Evolutionary conservation across 2,329 filamentous ascomycete species (phyloP).

Genomic region (Hypoxylon sp.): DNA sequence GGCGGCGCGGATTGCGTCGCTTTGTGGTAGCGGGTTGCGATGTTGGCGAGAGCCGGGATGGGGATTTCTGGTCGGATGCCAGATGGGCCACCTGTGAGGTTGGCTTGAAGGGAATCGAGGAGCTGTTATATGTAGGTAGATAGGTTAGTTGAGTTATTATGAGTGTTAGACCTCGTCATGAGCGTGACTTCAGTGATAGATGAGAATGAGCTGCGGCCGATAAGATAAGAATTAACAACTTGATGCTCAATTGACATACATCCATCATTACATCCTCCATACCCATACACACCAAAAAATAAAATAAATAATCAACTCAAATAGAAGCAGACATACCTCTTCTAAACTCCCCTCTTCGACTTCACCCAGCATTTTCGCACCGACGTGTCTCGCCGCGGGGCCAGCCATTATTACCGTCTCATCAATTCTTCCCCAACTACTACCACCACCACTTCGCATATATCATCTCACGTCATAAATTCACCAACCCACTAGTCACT

Average conservation of each 20-base stretch:
- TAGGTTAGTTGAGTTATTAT: constrained; percentile 24
- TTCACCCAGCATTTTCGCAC: constrained; percentile 67
- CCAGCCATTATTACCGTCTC: constrained; percentile 54
- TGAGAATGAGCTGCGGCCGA: constrained; percentile 36
- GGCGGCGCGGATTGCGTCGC: constrained; percentile 62
- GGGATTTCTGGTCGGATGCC: constrained; percentile 51
- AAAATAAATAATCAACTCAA: constrained; percentile 3
- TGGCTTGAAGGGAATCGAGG: constrained; percentile 42
- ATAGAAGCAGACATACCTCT: constrained; percentile 62
- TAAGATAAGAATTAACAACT: constrained; percentile 50
- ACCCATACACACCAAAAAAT: neutral
- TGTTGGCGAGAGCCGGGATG: constrained; percentile 63
- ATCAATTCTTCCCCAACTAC: neutral
- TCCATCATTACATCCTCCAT: constrained; percentile 21
- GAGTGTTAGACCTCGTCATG: constrained; percentile 13
- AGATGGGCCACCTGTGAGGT: constrained; percentile 30
- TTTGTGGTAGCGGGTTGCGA: constrained; percentile 64
- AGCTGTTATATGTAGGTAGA: constrained; percentile 41
- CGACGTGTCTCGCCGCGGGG: constrained; percentile 60
- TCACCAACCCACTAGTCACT: constrained; percentile 5
- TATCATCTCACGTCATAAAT: constrained; percentile 7
- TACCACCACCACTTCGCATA: neutral
- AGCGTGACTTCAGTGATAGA: constrained; percentile 8
- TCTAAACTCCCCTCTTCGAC: constrained; percentile 71
- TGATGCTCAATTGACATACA: constrained; percentile 17